Evolutionary conservation across 2,329 filamentous ascomycete genomes (phyloP), one percentile per base, ranked within the genome.

Genomic region (Penicillium sp.): DNA sequence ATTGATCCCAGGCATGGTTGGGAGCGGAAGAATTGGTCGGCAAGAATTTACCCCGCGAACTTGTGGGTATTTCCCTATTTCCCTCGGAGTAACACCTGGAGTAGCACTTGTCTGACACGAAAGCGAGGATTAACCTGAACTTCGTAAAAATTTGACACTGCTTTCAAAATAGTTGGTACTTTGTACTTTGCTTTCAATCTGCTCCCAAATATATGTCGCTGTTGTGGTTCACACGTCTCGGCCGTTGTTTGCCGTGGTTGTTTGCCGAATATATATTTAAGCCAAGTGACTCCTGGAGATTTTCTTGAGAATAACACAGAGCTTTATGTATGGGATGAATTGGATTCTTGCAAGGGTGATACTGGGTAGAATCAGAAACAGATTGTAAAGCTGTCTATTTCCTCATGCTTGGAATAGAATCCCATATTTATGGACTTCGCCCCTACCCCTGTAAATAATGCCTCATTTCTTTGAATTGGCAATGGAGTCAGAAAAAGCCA

Each of bases 1-100:
- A 29, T 26, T 41, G 3, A 53, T 53, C 7, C 2, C 8, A 2
- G 41, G 7, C 54, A 58, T 58, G 13, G 21, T 53, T 29, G 22
- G 19, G 15, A 40, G 29, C 38, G 26, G 22, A 21, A 19, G 28
- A 37, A 17, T 8, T 22, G 43, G 17, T 21, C 26, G 40, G 4
- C 15, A 5, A 24, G 4, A 4, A 24, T 26, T 49, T 45, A 45
- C 47, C 47, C 47, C 47, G 42, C 47, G 26, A 31, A 8, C 8
- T n/a, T 34, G 31, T 43, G 42, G 42, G 6, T 12, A 33, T 32
- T 43, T 24, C 15, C 12, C 12, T 37, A 37, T 15, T 8, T 8
- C 34, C 12, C 19, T 19, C 22, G 13, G 21, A 3, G 37, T 39
- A n/a, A n/a, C 21, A 24, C 13, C 8, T 28, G 9, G 2, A 19